Conservation (phyloP, 345 rosid species). For the Hirschfeldia incana region DNA sequence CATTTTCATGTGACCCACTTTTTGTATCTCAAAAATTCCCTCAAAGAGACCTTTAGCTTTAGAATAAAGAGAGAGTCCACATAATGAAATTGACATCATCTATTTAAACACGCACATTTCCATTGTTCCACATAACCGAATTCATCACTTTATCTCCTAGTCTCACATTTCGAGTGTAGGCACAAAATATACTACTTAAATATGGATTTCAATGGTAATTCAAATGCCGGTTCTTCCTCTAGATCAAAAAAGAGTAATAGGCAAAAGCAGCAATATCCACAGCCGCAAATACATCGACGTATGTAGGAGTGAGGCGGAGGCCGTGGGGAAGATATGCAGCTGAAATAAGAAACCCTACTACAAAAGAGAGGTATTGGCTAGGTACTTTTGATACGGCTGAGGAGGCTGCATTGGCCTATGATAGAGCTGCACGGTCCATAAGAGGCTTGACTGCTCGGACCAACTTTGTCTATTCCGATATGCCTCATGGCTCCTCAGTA, state of each 20-base stretch:
- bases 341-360: constrained; percentile 89
- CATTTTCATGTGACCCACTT: constrained; percentile 44
- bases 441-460: constrained; percentile 85
- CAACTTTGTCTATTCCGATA: constrained; percentile 87
- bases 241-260: constrained; percentile 50
- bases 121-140: constrained; percentile 22
- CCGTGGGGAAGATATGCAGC: constrained; percentile 98
- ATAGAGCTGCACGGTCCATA: constrained; percentile 88
- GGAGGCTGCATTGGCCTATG: constrained; percentile 91
- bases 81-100: constrained; percentile 8
- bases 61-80: constrained; percentile 14
- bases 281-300: constrained; percentile 48
- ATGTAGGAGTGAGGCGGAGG: constrained; percentile 87
- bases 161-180: constrained; percentile 9
- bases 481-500: constrained; percentile 82
- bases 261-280: constrained; percentile 30
- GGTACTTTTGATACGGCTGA: constrained; percentile 91
- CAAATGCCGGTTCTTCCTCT: constrained; percentile 51
- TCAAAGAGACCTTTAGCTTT: constrained; percentile 17
- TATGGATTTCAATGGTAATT: constrained; percentile 36
- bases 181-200: constrained; percentile 6
- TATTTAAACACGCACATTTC: constrained; percentile 30
- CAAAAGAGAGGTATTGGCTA: constrained; percentile 92
- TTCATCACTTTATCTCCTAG: constrained; percentile 12
- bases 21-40: constrained; percentile 19